Conservation (phyloP, 1,284 basidiomycete species). For the Sutorius eximius region DNA sequence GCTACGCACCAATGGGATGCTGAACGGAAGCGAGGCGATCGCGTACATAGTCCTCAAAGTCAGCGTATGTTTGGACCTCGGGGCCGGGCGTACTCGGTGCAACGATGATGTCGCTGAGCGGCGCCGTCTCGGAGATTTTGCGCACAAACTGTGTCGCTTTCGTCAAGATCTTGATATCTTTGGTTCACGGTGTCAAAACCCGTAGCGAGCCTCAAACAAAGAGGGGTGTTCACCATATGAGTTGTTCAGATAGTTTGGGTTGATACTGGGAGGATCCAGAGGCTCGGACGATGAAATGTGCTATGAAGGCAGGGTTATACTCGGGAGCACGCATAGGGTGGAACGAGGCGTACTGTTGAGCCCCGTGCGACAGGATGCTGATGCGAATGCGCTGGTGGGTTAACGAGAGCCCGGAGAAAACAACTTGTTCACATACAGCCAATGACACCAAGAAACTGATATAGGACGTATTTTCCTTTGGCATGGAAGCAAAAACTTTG, state of each 20-base stretch:
- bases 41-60: conserved; percentile 17
- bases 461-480: conserved; percentile 16
- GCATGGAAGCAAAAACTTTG: conserved; percentile 12
- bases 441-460: conserved; percentile 14
- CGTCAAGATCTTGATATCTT: conserved; percentile 20
- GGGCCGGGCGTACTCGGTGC: conserved; percentile 21
- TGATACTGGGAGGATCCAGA: conserved; percentile 11
- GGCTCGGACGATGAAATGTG: conserved; percentile 19
- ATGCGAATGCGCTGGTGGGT: background rate
- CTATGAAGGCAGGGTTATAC: conserved; percentile 1
- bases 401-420: background rate
- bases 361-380: conserved; percentile 23
- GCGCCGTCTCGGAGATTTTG: conserved; percentile 19
- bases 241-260: conserved; percentile 19
- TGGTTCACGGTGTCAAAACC: background rate
- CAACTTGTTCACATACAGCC: conserved; percentile 5
- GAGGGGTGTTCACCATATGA: conserved; percentile 5
- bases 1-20: conserved; percentile 17
- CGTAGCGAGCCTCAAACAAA: background rate
- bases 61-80: conserved; percentile 18
- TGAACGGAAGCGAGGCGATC: background rate
- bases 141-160: conserved; percentile 19
- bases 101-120: conserved; percentile 19
- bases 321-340: background rate
- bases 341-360: conserved; percentile 14